Evolutionary conservation across 1,284 basidiomycete genomes (phyloP).

Genomic region (Cutaneotrichosporon sp.): DNA sequence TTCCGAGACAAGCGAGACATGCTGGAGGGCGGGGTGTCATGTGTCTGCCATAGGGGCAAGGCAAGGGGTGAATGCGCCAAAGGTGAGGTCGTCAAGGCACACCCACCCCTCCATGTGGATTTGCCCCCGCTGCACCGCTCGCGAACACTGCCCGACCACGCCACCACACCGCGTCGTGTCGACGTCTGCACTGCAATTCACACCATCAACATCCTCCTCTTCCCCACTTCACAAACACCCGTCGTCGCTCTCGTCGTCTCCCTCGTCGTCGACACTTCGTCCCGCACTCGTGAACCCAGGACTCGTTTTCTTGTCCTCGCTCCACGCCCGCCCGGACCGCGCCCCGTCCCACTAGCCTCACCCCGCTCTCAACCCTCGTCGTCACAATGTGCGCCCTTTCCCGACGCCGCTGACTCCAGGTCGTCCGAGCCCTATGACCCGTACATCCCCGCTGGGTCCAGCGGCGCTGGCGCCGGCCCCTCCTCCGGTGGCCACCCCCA

Average conservation of each 20-base stretch:
- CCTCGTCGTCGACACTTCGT: neutral
- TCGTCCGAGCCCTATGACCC: slow-evolving; percentile 86
- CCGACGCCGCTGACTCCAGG: slow-evolving; percentile 30
- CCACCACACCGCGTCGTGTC: slow-evolving; percentile 1
- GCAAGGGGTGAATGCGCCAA: neutral
- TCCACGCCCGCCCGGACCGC: slow-evolving; percentile 3
- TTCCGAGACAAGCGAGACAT: no score
- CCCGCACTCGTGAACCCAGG: neutral
- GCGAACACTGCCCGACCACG: neutral
- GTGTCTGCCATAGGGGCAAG: no score
- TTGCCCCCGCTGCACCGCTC: neutral
- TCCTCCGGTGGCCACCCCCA: slow-evolving; percentile 43
- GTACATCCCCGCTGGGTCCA: slow-evolving; percentile 78
- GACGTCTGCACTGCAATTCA: slow-evolving; percentile 1
- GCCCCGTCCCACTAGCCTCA: no score
- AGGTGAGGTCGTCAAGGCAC: no score
- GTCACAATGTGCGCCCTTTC: slow-evolving; percentile 6
- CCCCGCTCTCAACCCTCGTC: neutral
- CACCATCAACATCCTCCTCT: neutral
- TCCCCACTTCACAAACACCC: neutral
- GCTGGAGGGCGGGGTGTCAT: no score
- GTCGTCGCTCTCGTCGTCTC: neutral
- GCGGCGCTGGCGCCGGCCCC: slow-evolving; percentile 45
- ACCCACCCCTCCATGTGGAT: neutral
- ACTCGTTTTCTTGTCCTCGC: neutral